These are phyloP conservation scores for Leishmania gerbilli DNA, from an alignment of 208 protist species.

Conservation along the genomic window DNA sequence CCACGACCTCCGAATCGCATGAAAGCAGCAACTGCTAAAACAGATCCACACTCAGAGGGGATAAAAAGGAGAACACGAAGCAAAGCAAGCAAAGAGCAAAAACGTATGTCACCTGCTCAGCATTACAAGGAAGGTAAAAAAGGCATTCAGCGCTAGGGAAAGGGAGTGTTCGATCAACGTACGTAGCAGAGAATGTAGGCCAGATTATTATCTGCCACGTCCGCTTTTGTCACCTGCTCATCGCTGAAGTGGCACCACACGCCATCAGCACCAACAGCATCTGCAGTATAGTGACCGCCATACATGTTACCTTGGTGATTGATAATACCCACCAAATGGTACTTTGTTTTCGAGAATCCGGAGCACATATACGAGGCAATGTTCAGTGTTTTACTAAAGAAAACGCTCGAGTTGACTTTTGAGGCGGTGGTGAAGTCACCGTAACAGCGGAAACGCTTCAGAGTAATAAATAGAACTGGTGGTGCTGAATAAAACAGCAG, in stretches of 20 bases:
- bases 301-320: constrained; percentile 92
- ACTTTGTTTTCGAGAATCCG: constrained; percentile 48
- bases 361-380: constrained; percentile 72
- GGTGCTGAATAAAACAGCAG: constrained; percentile 76
- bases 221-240: constrained; percentile 46
- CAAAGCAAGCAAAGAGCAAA: constrained; percentile 7
- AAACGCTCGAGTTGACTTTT: constrained; percentile 63
- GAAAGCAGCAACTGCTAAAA: not conserved
- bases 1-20: not conserved
- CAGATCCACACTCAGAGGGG: constrained; percentile 4
- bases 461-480: constrained; percentile 78
- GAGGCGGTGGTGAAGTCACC: constrained; percentile 79
- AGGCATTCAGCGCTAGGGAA: not conserved
- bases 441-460: constrained; percentile 81
- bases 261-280: constrained; percentile 54
- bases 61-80: not conserved
- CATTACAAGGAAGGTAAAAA: not conserved
- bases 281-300: constrained; percentile 93
- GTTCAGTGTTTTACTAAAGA: constrained; percentile 72
- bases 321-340: constrained; percentile 81
- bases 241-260: constrained; percentile 90
- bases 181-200: constrained; percentile 90
- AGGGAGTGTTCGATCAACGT: not conserved
- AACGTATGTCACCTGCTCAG: constrained; percentile 7
- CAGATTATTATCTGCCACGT: constrained; percentile 44